These are phyloP conservation scores for Polytrichum commune DNA, from an alignment of 225 moss, liverwort and hornwort genomes.

Conservation along the genomic window DNA sequence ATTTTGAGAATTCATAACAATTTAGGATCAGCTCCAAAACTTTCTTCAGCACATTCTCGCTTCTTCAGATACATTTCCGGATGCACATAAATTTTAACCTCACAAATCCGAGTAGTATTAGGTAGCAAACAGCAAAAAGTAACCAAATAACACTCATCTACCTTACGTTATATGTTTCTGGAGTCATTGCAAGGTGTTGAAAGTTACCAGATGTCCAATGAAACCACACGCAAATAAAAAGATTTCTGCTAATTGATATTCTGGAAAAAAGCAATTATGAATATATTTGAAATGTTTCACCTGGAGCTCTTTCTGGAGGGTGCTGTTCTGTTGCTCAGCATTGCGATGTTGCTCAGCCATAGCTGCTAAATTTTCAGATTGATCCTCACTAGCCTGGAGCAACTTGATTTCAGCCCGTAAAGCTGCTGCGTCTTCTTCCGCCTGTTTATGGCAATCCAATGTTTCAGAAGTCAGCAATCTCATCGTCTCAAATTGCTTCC, in stretches of 20 bases:
- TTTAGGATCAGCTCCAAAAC: no score
- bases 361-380: slow-evolving; percentile 47
- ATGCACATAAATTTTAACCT: no score
- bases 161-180: no score
- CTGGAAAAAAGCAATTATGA: neutral
- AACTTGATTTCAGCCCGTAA: slow-evolving; percentile 83
- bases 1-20: no score
- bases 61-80: no score
- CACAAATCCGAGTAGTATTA: no score
- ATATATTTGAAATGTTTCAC: slow-evolving; percentile 19
- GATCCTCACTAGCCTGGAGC: slow-evolving; percentile 73
- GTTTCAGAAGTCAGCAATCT: neutral
- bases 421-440: slow-evolving; percentile 92
- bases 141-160: no score
- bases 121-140: no score
- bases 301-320: slow-evolving; percentile 80
- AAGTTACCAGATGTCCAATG: no score
- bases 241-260: neutral
- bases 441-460: slow-evolving; percentile 33
- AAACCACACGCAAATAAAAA: neutral
- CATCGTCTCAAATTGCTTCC: no score
- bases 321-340: slow-evolving; percentile 74
- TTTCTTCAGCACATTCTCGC: no score
- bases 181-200: no score
- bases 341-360: slow-evolving; percentile 53